Evolutionary conservation across 139 green algal species (phyloP).

Genomic region (Chlorella sp.): DNA sequence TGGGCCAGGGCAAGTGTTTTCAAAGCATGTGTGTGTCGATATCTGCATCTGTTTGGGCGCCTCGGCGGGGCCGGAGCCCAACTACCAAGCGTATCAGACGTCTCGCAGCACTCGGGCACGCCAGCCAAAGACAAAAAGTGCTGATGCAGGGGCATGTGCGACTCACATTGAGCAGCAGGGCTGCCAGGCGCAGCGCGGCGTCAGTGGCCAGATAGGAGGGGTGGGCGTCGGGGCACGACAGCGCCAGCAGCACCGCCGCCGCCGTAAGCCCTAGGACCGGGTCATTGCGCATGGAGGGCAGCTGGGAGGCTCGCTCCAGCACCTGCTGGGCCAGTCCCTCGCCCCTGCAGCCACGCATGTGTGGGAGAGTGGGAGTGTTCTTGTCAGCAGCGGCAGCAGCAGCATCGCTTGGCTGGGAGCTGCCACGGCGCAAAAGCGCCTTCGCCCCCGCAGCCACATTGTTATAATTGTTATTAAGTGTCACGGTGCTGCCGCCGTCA

Average conservation of each 20-base stretch:
- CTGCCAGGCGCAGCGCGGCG: constrained; percentile 23
- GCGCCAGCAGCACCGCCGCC: constrained; percentile 28
- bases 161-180: constrained; percentile 32
- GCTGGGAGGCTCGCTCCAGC: constrained; percentile 18
- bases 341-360: neutral
- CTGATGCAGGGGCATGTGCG: too few species aligned
- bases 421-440: too few species aligned
- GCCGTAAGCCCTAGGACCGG: constrained; percentile 22
- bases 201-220: constrained; percentile 28
- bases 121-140: too few species aligned
- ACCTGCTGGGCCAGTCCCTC: constrained; percentile 49
- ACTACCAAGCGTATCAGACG: too few species aligned
- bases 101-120: too few species aligned
- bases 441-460: too few species aligned
- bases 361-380: neutral
- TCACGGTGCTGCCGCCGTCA: too few species aligned
- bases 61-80: too few species aligned
- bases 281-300: constrained; percentile 18
- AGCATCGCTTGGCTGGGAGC: neutral
- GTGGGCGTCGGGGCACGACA: constrained; percentile 31
- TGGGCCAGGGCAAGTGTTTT: too few species aligned
- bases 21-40: too few species aligned
- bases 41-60: too few species aligned
- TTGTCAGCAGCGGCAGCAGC: neutral
- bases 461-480: too few species aligned